phyloP scores from a whole-genome alignment of 176 grass and related monocot genomes.

The sorghum (Sorghum bicolor) region Sorghum_bicolor_NCBIv3 NC_012874.2:12278001-12278500 shows the following conservation, averaged over 20 bases:
- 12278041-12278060: conserved; percentile 10
- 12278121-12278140: conserved; percentile 90
- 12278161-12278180: conserved; percentile 96
- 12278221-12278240: conserved; percentile 97
- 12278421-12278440: conserved; percentile 71
- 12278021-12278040: conserved; percentile 32
- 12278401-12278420: conserved; percentile 82
- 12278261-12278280: conserved; percentile 99
- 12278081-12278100: too few relatives aligned
- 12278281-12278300: conserved; percentile 88
- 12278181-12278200: conserved; percentile 87
- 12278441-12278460: conserved; percentile 96
- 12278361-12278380: conserved; percentile 91
- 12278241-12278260: conserved; percentile 95
- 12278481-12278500: conserved; percentile 91
- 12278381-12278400: conserved; percentile 95
- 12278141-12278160: conserved; percentile 98
- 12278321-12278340: conserved; percentile 87
- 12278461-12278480: conserved; percentile 95
- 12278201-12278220: conserved; percentile 94
- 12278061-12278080: not conserved
- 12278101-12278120: conserved; percentile 66
- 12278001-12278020: conserved; percentile 44
- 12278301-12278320: conserved; percentile 79
- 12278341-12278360: conserved; percentile 88